phyloP scores from a whole-genome alignment of 2,329 filamentous ascomycete species.

The Aspergillus caelatus region DNA sequence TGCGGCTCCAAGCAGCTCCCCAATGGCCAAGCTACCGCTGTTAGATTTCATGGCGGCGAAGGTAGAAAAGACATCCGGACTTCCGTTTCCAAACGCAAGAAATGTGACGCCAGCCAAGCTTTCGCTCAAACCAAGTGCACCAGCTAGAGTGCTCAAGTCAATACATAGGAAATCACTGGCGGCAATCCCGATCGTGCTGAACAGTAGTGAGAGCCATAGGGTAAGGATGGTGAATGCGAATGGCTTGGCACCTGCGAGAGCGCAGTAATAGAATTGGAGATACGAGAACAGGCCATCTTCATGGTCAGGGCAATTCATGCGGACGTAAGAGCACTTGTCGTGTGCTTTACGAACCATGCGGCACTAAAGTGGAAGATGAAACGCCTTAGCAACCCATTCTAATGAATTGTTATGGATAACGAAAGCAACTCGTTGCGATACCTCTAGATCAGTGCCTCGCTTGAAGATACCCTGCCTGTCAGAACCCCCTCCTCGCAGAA shows the following conservation, averaged over 20 bases:
- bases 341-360: conserved; percentile 73
- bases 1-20: conserved; percentile 91
- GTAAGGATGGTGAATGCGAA: conserved; percentile 79
- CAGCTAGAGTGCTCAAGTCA: conserved; percentile 90
- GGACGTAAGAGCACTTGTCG: conserved; percentile 87
- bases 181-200: conserved; percentile 95
- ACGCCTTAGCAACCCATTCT: conserved; percentile 6
- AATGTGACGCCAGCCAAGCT: conserved; percentile 96
- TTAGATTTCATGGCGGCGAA: conserved; percentile 98
- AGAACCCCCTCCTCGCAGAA: neutral
- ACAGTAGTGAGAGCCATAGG: conserved; percentile 83
- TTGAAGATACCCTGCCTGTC: conserved; percentile 15
- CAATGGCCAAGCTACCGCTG: conserved; percentile 93
- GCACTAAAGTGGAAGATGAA: conserved; percentile 57
- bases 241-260: conserved; percentile 66
- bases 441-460: conserved; percentile 30
- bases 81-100: conserved; percentile 94
- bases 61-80: conserved; percentile 96
- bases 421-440: conserved; percentile 16
- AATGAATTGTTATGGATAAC: neutral
- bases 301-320: conserved; percentile 79
- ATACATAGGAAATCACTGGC: conserved; percentile 98
- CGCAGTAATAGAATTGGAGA: conserved; percentile 88
- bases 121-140: conserved; percentile 88
- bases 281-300: conserved; percentile 90